Percentiles rank a stretch among this genome's conserved stretches.
These are phyloP conservation scores for Phyllostachys edulis DNA, from an alignment of 176 grass and related monocot species.

Conservation along the genomic window DNA sequence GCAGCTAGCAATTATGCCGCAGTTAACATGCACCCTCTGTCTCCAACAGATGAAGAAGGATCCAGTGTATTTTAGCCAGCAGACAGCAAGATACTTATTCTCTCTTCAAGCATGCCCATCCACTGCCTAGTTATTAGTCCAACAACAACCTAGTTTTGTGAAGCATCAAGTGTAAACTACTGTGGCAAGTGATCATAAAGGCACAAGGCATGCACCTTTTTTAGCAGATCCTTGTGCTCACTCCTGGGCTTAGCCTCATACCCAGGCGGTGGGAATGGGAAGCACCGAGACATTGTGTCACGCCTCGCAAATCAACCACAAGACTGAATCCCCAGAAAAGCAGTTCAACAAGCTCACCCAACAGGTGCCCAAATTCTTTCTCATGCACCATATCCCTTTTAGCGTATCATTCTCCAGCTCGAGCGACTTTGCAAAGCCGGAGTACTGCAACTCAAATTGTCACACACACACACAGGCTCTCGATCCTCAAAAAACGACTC, in stretches of 20 bases:
- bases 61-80: not conserved
- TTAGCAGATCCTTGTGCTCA: constrained; percentile 40
- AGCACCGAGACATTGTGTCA: constrained; percentile 56
- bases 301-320: not conserved
- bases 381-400: constrained; percentile 45
- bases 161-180: not conserved
- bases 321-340: not conserved
- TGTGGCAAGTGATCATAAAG: constrained; percentile 24
- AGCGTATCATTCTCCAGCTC: not conserved
- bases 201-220: constrained; percentile 39
- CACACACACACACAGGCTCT: not conserved
- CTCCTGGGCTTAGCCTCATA: constrained; percentile 36
- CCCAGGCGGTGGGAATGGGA: constrained; percentile 45
- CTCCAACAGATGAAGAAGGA: not conserved
- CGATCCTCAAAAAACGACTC: not conserved
- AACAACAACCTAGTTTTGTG: not conserved
- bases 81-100: not conserved
- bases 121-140: not conserved
- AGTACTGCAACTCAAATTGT: not conserved
- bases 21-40: not conserved
- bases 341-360: not conserved
- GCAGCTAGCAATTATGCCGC: not conserved
- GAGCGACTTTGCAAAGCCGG: not conserved
- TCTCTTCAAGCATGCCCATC: not conserved
- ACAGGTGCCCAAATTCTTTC: not conserved